A percentile compares a stretch with the other conserved stretches of the same genome.
phyloP scores from a whole-genome alignment of 2,329 filamentous ascomycete species.

The Arthroderma sp. region DNA sequence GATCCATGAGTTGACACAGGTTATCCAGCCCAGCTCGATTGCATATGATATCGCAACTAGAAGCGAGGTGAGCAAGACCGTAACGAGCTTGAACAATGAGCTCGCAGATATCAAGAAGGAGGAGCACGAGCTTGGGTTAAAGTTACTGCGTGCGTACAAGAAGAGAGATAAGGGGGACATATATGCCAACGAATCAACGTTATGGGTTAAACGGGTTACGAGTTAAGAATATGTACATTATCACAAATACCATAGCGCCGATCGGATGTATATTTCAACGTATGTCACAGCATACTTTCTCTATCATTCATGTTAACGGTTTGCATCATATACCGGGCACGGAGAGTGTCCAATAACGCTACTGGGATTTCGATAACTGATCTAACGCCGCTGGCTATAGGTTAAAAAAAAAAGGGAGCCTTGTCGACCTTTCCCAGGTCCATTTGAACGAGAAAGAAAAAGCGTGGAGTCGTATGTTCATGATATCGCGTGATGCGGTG shows the following conservation, averaged over 20 bases:
- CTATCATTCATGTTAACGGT: neutral
- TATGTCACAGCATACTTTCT: neutral
- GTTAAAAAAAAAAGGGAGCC: neutral
- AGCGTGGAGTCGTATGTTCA: neutral
- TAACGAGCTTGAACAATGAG: slow-evolving; percentile 53
- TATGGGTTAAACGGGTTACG: slow-evolving; percentile 72
- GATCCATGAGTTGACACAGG: slow-evolving; percentile 64
- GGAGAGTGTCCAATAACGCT: neutral
- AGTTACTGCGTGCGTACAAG: slow-evolving; percentile 62
- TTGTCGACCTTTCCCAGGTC: neutral
- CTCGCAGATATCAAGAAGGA: slow-evolving; percentile 62
- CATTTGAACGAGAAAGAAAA: neutral
- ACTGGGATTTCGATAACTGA: neutral
- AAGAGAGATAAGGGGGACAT: slow-evolving; percentile 52
- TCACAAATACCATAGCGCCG: neutral
- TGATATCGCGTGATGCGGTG: neutral
- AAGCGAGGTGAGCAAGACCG: slow-evolving; percentile 48
- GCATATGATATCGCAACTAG: slow-evolving; percentile 53
- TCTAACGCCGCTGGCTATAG: neutral
- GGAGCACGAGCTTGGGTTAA: slow-evolving; percentile 66
- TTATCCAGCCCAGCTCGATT: slow-evolving; percentile 59
- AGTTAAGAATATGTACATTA: slow-evolving; percentile 32
- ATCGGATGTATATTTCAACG: neutral
- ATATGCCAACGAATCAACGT: slow-evolving; percentile 41
- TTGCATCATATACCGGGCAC: neutral